Base-by-base conservation (phyloP, 2,329 filamentous ascomycete genomes). In the Leptosphaerulina australis region DNA sequence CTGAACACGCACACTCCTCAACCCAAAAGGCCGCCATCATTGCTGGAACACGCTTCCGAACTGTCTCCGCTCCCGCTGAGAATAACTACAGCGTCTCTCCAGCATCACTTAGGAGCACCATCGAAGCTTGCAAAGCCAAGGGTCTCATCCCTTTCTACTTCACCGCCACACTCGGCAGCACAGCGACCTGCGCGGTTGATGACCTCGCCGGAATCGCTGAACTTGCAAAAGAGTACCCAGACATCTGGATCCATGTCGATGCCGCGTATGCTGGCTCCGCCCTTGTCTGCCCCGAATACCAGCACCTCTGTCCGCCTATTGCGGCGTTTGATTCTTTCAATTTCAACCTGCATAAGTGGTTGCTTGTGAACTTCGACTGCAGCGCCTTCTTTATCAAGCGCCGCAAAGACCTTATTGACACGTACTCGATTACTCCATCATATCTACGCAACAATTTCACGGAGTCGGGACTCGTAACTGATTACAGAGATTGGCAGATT, bases 401-500 rank as follows among this genome's bases (percentile, higher is more conserved):
- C 64, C 83, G 92, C 12, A 77, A 79, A 45, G 86, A 91, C 74
- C 82, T 97, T n/a, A 90, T 88, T 33, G 81, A 87, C 54, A 88
- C 91, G 0, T 81, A 96, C 31, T 86, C 84, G 67, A 88, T 94
- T 68, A 87, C 87, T 12, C 90, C 90, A 0, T 82, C 87, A 4
- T 97, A 96, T 76, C 83, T 97, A 21, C 82, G 86, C 57, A 97
- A 97, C 74, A 77, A 84, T 3, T 91, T 87, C 76, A 89, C 88
- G 3, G 90, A 94, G 62, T 83, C 82, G 28, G 91, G 91, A 0
- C 81, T 93, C 2, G 93, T 97, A 1, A 96, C 91, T 18, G 93
- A 97, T 74, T 97, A 96, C 77, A 85, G 93, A 36, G 92, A 97
- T 79, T 97, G 93, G 93, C 91, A 96, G 76, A 95, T 97, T 64